Base-by-base conservation (phyloP, 495 filamentous ascomycete genomes). In the Aspergillus bridgeri region DNA sequence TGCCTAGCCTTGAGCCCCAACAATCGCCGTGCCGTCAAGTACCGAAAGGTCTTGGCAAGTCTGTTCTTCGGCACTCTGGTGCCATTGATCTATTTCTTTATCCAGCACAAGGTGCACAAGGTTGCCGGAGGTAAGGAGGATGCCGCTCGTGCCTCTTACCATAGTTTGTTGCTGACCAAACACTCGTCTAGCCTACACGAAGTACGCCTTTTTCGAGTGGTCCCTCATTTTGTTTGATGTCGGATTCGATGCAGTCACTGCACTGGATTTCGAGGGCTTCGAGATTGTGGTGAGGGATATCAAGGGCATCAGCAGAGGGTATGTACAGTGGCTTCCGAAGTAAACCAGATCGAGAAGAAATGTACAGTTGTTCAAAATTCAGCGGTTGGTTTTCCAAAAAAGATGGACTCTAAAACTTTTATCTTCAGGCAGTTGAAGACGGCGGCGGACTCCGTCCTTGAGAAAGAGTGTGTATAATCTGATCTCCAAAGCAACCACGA, bases 141-240 rank as follows among this genome's bases (percentile, higher is more conserved):
- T 48, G n/a, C 23, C 13, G 8, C 13, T 18, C n/a, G 29, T 53
- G 17, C 15, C 25, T n/a, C n/a, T n/a, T n/a, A n/a, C n/a, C n/a
- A 51, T 45, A 49, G 23, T 5, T 27, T 50, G 60, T 51, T 57
- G 54, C 52, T 58, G 53, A 58, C 53, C 44, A 3, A 68, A 51
- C 19, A 56, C 13, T 4, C 33, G 33, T 21, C 25, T 65, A 97
- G 94, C 94, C 21, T 99, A 99, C 70, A 98, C 94, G n/a, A 96
- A 81, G 42, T 99, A 99, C 72, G 86, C 94, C 49, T 96, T 99
- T 75, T 96, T 98, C 72, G 94, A 99, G 71, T 99, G 94, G 94
- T 81, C 92, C 25, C 78, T 98, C 46, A 91, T 99, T 65, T 74
- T 98, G 57, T 90, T 96, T 69, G 94, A 99, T 72, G 90, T 99